Percentiles rank a stretch among this genome's conserved stretches.
These are phyloP conservation scores for Solanum virginianum DNA, from an alignment of 257 asterid genomes.

Conservation along the genomic window DNA sequence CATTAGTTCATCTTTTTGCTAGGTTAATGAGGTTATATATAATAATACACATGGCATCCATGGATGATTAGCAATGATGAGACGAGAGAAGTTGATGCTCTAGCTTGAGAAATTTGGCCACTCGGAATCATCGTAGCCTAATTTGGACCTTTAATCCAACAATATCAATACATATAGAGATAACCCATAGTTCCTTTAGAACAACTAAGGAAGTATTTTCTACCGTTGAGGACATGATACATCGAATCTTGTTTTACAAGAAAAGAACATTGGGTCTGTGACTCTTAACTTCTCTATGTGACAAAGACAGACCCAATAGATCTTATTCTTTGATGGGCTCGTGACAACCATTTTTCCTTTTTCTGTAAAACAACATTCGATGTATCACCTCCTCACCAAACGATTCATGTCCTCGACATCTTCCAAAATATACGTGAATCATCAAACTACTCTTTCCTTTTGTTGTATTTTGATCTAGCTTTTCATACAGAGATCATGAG, in stretches of 20 bases:
- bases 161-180: background rate
- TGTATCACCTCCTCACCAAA: too few relatives aligned
- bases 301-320: too few relatives aligned
- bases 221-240: too few relatives aligned
- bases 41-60: constrained; percentile 33
- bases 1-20: background rate
- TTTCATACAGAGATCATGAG: background rate
- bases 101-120: constrained; percentile 13
- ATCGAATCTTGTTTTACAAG: too few relatives aligned
- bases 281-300: too few relatives aligned
- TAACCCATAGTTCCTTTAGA: background rate
- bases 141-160: background rate
- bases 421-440: background rate
- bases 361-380: too few relatives aligned
- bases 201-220: background rate
- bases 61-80: constrained; percentile 38
- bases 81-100: constrained; percentile 6
- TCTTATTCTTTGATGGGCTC: too few relatives aligned
- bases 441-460: background rate
- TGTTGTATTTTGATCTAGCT: background rate
- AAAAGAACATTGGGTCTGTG: too few relatives aligned
- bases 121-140: background rate
- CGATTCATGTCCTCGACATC: too few relatives aligned
- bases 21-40: background rate
- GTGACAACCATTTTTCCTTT: too few relatives aligned